These are phyloP conservation scores for Trichoderma guizhouense DNA, from an alignment of 2,329 filamentous ascomycete genomes.

Conservation along the genomic window DNA sequence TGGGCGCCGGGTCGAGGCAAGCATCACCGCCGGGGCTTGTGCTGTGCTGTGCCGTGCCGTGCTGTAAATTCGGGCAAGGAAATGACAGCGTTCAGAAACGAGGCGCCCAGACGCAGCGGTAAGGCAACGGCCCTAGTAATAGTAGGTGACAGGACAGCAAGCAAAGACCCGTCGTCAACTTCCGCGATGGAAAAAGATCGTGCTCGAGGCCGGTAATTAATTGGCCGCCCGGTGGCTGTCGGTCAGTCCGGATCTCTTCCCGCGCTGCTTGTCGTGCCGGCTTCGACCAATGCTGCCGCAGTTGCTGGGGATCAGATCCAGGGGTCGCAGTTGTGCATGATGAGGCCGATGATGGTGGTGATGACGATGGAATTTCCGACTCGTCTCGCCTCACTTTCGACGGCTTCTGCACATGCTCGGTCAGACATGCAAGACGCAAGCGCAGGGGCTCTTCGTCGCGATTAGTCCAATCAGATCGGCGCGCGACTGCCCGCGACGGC, in stretches of 20 bases:
- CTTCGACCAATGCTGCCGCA: background rate
- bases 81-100: background rate
- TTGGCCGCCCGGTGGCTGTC: background rate
- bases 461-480: slow-evolving; percentile 14
- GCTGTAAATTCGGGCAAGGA: background rate
- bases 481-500: background rate
- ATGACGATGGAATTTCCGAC: background rate
- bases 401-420: slow-evolving; percentile 6
- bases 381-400: slow-evolving; percentile 2
- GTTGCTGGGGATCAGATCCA: background rate
- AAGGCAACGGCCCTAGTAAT: background rate
- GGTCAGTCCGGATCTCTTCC: background rate
- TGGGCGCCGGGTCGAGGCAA: background rate
- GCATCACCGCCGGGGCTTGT: background rate
- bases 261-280: background rate
- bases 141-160: background rate
- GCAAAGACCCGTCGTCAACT: background rate
- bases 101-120: background rate
- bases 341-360: background rate
- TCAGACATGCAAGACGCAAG: slow-evolving; percentile 1
- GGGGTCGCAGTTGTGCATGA: background rate
- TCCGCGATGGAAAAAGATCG: background rate
- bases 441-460: background rate
- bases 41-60: background rate
- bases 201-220: background rate